phyloP scores from a whole-genome alignment of 1,284 basidiomycete species.

The Ustilago bromivora region DNA sequence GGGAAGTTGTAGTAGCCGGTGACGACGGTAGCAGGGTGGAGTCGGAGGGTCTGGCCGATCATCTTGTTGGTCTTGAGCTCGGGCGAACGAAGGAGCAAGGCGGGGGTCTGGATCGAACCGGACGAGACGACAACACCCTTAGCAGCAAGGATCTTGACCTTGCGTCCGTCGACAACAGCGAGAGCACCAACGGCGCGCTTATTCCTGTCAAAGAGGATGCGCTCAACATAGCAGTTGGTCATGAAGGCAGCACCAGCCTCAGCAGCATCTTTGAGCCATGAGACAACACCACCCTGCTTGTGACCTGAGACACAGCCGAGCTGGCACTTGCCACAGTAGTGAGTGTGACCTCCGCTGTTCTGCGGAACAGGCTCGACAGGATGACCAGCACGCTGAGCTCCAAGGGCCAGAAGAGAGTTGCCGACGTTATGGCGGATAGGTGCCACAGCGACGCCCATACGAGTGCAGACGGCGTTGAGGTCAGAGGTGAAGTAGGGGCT shows the following conservation, averaged over 20 bases:
- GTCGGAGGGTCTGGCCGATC: constrained; percentile 71
- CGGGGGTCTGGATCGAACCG: constrained; percentile 72
- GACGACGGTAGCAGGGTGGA: constrained; percentile 72
- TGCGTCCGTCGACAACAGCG: constrained; percentile 59
- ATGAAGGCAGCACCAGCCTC: constrained; percentile 69
- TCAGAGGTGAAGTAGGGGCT: constrained; percentile 68
- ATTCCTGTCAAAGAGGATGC: constrained; percentile 69
- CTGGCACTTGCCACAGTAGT: constrained; percentile 71
- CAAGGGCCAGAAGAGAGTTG: constrained; percentile 69
- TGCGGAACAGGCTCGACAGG: constrained; percentile 69
- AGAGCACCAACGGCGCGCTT: constrained; percentile 61
- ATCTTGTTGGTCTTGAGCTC: constrained; percentile 70
- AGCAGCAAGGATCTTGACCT: constrained; percentile 67
- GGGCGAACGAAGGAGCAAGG: constrained; percentile 71
- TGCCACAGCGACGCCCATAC: constrained; percentile 70
- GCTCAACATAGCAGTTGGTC: constrained; percentile 68
- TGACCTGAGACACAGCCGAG: constrained; percentile 70
- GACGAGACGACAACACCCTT: constrained; percentile 70
- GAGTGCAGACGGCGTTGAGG: constrained; percentile 69
- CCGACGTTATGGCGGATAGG: constrained; percentile 70
- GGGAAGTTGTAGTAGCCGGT: constrained; percentile 71
- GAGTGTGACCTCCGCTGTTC: constrained; percentile 70
- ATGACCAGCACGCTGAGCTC: constrained; percentile 66
- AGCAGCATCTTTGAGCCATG: constrained; percentile 70
- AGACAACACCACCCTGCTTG: constrained; percentile 69